Percentiles rank a stretch among this genome's conserved stretches.
These are phyloP conservation scores for Citrus cavaleriei DNA, from an alignment of 345 rosid genomes.

Conservation along the genomic window DNA sequence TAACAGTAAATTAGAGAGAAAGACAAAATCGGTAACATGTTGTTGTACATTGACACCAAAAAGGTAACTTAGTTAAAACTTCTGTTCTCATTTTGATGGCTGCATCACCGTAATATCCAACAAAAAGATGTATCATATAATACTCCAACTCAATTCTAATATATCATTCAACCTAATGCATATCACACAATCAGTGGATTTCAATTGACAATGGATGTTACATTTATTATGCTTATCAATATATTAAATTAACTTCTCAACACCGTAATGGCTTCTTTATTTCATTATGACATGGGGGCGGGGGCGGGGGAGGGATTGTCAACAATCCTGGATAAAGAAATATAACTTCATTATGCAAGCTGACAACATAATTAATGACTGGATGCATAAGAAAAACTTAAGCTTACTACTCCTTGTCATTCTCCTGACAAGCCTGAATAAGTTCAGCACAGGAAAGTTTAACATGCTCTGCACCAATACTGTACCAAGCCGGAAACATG, in stretches of 20 bases:
- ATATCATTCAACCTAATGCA: not conserved
- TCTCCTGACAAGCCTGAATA: constrained; percentile 12
- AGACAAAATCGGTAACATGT: not conserved
- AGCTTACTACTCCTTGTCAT: constrained; percentile 6
- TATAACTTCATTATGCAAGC: not conserved
- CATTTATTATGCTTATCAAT: not conserved
- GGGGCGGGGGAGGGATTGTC: too few species aligned
- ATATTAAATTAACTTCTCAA: not conserved
- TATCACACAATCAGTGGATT: too few species aligned
- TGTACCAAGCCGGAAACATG: not conserved
- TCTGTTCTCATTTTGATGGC: not conserved
- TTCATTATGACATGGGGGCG: not conserved
- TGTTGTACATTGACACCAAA: not conserved
- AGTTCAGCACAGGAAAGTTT: constrained; percentile 14
- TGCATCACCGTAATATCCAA: not conserved
- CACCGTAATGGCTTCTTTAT: not conserved
- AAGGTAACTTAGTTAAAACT: not conserved
- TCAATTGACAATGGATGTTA: too few species aligned
- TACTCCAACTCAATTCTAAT: not conserved
- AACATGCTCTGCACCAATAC: constrained; percentile 12
- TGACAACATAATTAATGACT: not conserved
- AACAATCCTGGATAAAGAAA: not conserved
- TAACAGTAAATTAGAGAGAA: not conserved
- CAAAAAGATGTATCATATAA: not conserved
- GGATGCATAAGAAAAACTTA: not conserved